These are phyloP conservation scores for Lotmaria passim DNA, from an alignment of 208 protist genomes.

Conservation along the genomic window DNA sequence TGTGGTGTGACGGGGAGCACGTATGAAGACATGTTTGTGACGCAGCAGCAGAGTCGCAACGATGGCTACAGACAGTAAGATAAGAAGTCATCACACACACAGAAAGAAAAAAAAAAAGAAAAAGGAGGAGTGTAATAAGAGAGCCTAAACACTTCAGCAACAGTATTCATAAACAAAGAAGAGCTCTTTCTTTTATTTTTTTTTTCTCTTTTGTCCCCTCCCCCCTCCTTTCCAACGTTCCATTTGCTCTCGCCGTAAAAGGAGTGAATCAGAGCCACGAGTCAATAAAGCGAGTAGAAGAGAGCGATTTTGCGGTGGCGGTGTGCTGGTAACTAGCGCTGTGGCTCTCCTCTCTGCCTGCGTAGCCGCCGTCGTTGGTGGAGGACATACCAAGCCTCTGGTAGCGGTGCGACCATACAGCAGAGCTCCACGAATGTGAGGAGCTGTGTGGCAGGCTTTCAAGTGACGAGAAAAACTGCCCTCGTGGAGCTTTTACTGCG, in stretches of 20 bases:
- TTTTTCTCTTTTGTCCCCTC: too few relatives aligned
- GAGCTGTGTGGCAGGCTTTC: not conserved
- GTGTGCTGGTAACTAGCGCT: not conserved
- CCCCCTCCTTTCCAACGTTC: too few relatives aligned
- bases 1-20: not conserved
- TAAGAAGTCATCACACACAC: not conserved
- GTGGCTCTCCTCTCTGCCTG: not conserved
- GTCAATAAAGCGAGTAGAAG: slow-evolving; percentile 23
- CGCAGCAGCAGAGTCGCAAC: not conserved
- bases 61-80: not conserved
- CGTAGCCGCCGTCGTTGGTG: not conserved
- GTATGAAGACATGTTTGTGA: not conserved
- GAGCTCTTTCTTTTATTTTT: too few relatives aligned
- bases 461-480: not conserved
- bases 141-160: not conserved
- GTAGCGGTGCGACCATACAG: not conserved
- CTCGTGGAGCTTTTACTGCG: not conserved
- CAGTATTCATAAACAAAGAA: too few relatives aligned
- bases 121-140: not conserved
- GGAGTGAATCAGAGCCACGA: slow-evolving; percentile 34
- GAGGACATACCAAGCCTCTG: slow-evolving; percentile 14
- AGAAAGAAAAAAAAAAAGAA: not conserved
- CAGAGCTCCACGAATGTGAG: not conserved
- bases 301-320: not conserved
- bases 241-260: not conserved